These are phyloP conservation scores for Globisporangium rhizosaccharum DNA, from an alignment of 352 stramenopile species.

Conservation along the genomic window DNA sequence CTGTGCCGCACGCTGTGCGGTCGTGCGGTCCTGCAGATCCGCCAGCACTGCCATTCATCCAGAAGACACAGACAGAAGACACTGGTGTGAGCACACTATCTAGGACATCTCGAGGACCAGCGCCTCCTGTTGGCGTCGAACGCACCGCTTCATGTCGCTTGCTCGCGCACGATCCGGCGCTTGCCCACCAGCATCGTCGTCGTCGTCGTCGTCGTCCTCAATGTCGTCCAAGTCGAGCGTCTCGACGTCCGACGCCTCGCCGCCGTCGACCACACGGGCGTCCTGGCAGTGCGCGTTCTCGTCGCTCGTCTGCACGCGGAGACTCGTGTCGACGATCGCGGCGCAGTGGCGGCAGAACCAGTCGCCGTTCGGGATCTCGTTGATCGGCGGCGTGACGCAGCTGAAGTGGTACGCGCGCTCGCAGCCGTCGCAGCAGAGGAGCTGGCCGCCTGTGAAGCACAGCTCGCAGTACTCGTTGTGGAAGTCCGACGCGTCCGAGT, in stretches of 20 bases:
- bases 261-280: constrained; percentile 9
- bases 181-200: constrained; percentile 13
- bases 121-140: not conserved
- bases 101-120: too few relatives aligned
- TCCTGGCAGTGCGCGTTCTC: constrained; percentile 28
- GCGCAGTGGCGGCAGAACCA: constrained; percentile 56
- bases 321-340: constrained; percentile 15
- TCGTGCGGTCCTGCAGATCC: not conserved
- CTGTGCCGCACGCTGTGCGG: constrained; percentile 1
- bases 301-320: constrained; percentile 9
- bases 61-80: too few relatives aligned
- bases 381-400: constrained; percentile 62
- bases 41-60: not conserved
- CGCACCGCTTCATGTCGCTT: not conserved
- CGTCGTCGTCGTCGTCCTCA: constrained; percentile 17
- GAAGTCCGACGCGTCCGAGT: constrained; percentile 33
- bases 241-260: constrained; percentile 9
- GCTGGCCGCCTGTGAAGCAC: constrained; percentile 54
- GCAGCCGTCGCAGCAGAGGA: constrained; percentile 68
- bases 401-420: constrained; percentile 65
- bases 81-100: too few relatives aligned
- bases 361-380: constrained; percentile 43
- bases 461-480: constrained; percentile 64
- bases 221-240: constrained; percentile 13
- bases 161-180: not conserved